Base-by-base conservation (phyloP, 179 eudicot species). In the Silene vulgaris region DNA sequence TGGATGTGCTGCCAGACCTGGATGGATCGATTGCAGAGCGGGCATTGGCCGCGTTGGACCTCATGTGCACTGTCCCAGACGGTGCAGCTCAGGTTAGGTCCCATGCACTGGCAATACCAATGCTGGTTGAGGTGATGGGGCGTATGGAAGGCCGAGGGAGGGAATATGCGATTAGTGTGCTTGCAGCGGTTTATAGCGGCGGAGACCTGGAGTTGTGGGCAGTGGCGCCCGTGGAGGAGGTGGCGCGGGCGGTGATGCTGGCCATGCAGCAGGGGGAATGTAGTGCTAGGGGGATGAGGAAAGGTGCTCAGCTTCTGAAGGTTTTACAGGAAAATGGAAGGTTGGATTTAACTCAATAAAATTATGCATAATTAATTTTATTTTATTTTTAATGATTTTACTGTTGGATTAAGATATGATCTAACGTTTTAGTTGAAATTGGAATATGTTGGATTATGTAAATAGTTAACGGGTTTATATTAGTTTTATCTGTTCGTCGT, bases 231-330 rank as follows among this genome's bases (percentile, higher is more conserved):
- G 83, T 90, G 19, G 96, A 91, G 72, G 93, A 92, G 86, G 92
- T 93, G 83, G 97, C 91, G 74, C 83, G 91, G 35, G 97, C 96
- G 66, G 97, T 93, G 76, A 85, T 76, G 83, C 78, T 93, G 77
- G 98, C 98, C 1, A 79, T 93, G 90, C 96, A 90, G 80, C 97
- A 89, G 21, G 97, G 93, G 64, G 86, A 87, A 12, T 91, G 98
- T 72, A 93, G 89, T 74, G 91, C 88, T 0, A 89, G 98, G 12
- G 96, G 86, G 56, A 87, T 80, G 83, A 86, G 97, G 61, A 93
- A 93, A 81, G 98, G 97, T 77, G 89, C 82, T 69, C 97, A 91
- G 78, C 84, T 93, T 4, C 81, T 93, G 69, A 90, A 86, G 84
- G 80, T 80, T 9, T 88, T 92, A 17, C 81, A 86, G 13, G 88